Percentiles rank a stretch among this genome's conserved stretches.
Conservation (phyloP, 208 protist genomes). For the Trypanosoma conorhini region DNA sequence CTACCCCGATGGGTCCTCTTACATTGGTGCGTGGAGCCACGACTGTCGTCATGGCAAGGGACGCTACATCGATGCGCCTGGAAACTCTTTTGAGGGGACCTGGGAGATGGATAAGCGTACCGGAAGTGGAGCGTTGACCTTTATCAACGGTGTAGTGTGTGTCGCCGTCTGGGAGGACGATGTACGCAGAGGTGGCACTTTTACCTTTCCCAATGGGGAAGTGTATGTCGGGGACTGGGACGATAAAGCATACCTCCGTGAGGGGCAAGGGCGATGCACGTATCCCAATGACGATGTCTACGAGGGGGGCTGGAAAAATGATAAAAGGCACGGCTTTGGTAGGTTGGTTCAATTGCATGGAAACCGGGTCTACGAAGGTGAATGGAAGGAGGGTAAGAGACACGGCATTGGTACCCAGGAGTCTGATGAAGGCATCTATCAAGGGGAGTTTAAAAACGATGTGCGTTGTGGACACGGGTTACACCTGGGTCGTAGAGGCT, state of each 20-base stretch:
- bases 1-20: slow-evolving; percentile 68
- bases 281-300: slow-evolving; percentile 80
- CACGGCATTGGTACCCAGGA: slow-evolving; percentile 70
- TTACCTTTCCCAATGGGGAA: slow-evolving; percentile 80
- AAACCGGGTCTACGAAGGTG: slow-evolving; percentile 66
- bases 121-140: slow-evolving; percentile 54
- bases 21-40: slow-evolving; percentile 66
- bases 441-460: slow-evolving; percentile 61
- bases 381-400: slow-evolving; percentile 62
- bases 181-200: slow-evolving; percentile 45
- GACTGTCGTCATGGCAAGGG: slow-evolving; percentile 62
- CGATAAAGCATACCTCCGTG: slow-evolving; percentile 38
- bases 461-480: slow-evolving; percentile 65
- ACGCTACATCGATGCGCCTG: slow-evolving; percentile 36
- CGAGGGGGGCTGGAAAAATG: slow-evolving; percentile 72
- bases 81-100: slow-evolving; percentile 59
- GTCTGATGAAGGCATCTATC: slow-evolving; percentile 67
- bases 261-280: slow-evolving; percentile 74
- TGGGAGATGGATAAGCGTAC: slow-evolving; percentile 63
- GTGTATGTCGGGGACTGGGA: slow-evolving; percentile 76
- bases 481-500: slow-evolving; percentile 57
- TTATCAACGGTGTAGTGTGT: slow-evolving; percentile 67
- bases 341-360: slow-evolving; percentile 25
- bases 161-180: slow-evolving; percentile 63
- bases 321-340: slow-evolving; percentile 70